A percentile compares a stretch with the other conserved stretches of the same genome.
phyloP scores from a whole-genome alignment of 2,329 filamentous ascomycete genomes.

The Tolypocladium capitatum region DNA sequence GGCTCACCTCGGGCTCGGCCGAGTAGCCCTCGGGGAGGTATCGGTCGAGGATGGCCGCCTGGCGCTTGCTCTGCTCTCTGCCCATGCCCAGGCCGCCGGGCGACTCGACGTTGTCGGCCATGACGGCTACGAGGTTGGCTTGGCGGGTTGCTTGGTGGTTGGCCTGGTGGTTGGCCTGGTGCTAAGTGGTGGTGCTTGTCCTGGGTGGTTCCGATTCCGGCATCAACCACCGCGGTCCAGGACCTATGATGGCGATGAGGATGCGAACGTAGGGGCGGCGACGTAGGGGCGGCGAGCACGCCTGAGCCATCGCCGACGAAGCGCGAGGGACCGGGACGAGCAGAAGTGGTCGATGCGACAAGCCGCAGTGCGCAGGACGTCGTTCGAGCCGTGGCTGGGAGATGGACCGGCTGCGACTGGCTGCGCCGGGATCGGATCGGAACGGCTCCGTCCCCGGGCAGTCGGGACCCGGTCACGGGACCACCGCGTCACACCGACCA shows the following conservation, averaged over 20 bases:
- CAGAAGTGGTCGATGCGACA: background rate
- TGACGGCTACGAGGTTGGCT: slow-evolving; percentile 1
- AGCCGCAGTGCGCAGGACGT: background rate
- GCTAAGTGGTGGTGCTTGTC: background rate
- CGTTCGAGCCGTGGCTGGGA: background rate
- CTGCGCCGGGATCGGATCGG: background rate
- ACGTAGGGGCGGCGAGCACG: background rate
- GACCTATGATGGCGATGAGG: background rate
- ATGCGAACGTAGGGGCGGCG: background rate
- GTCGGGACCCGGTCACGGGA: background rate
- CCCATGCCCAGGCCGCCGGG: slow-evolving; percentile 13
- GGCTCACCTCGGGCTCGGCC: slow-evolving; percentile 23
- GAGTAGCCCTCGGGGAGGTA: slow-evolving; percentile 26
- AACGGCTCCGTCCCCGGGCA: background rate
- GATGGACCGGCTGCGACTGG: background rate
- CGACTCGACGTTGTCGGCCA: slow-evolving; percentile 15
- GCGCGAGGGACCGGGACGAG: background rate
- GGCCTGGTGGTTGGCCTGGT: background rate
- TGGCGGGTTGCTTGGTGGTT: no score
- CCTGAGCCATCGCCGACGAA: background rate
- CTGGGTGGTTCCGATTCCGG: background rate
- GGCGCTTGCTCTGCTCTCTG: slow-evolving; percentile 15
- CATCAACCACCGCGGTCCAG: background rate
- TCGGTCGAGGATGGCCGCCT: slow-evolving; percentile 23
- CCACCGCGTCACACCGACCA: no score